phyloP scores from a whole-genome alignment of 2,329 filamentous ascomycete genomes.

The Dactylellina cionopaga region DNA sequence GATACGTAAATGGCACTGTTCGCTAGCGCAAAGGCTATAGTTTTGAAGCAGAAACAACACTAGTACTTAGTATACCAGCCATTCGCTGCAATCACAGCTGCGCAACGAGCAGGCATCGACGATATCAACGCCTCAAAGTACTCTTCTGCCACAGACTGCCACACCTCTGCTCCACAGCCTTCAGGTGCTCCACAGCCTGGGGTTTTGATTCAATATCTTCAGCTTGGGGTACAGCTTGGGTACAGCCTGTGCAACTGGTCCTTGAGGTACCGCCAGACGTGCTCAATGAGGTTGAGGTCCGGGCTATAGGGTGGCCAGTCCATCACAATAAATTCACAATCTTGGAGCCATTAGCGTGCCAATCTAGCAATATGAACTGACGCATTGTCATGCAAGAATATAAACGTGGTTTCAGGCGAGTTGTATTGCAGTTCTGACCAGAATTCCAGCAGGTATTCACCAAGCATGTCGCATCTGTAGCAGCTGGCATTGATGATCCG shows the following conservation, averaged over 20 bases:
- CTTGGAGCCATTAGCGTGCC: background rate
- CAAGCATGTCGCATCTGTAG: background rate
- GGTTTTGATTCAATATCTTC: background rate
- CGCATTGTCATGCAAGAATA: constrained; percentile 8
- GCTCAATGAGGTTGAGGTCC: no score
- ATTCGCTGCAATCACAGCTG: no score
- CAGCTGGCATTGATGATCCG: no score
- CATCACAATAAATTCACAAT: background rate
- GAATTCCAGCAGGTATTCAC: background rate
- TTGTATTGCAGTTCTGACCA: background rate
- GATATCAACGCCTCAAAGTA: no score
- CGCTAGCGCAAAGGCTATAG: no score
- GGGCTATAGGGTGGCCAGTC: no score
- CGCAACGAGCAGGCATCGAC: no score
- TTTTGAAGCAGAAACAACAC: no score
- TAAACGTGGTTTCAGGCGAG: background rate
- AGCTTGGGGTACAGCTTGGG: no score
- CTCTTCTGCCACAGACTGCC: background rate
- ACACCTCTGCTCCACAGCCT: background rate
- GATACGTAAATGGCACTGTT: no score
- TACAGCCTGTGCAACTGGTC: background rate
- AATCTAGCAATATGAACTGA: background rate
- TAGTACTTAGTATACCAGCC: no score
- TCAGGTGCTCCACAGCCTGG: background rate
- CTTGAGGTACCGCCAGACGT: no score